Percentiles rank a stretch among this genome's conserved stretches.
Evolutionary conservation across 306 rosid genomes (phyloP).

Genomic region (Echinosophora koreensis): DNA sequence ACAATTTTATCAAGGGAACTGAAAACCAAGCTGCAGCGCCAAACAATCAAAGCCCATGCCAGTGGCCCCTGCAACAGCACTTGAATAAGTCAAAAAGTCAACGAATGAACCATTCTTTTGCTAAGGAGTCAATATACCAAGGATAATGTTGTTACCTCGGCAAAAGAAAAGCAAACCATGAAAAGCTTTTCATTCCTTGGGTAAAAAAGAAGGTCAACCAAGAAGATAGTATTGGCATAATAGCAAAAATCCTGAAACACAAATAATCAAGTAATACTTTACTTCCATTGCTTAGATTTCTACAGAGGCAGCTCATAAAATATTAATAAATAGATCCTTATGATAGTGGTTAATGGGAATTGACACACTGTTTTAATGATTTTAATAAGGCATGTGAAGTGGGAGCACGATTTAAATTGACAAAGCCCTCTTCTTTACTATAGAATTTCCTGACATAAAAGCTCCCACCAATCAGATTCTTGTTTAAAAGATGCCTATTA

Average conservation of each 20-base stretch:
- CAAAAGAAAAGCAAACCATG: constrained; percentile 94
- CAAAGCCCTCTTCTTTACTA: constrained; percentile 19
- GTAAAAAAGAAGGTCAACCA: constrained; percentile 79
- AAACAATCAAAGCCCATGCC: constrained; percentile 96
- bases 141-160: constrained; percentile 73
- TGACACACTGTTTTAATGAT: neutral
- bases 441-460: neutral
- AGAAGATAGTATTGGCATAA: constrained; percentile 91
- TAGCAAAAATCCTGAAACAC: constrained; percentile 88
- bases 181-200: constrained; percentile 88
- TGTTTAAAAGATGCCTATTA: constrained; percentile 19
- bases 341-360: constrained; percentile 24
- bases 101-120: constrained; percentile 27
- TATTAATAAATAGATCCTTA: neutral
- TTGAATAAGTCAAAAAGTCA: constrained; percentile 44
- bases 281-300: constrained; percentile 18
- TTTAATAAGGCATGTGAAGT: neutral
- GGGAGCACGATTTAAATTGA: neutral
- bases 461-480: constrained; percentile 11
- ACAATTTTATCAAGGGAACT: constrained; percentile 87
- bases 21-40: constrained; percentile 99
- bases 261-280: constrained; percentile 45
- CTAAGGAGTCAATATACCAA: constrained; percentile 30
- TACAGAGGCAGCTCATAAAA: neutral
- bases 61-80: constrained; percentile 82